A percentile compares a stretch with the other conserved stretches of the same genome.
Conservation (phyloP, 768 basidiomycete genomes). For the Mycena albidolilacea region DNA sequence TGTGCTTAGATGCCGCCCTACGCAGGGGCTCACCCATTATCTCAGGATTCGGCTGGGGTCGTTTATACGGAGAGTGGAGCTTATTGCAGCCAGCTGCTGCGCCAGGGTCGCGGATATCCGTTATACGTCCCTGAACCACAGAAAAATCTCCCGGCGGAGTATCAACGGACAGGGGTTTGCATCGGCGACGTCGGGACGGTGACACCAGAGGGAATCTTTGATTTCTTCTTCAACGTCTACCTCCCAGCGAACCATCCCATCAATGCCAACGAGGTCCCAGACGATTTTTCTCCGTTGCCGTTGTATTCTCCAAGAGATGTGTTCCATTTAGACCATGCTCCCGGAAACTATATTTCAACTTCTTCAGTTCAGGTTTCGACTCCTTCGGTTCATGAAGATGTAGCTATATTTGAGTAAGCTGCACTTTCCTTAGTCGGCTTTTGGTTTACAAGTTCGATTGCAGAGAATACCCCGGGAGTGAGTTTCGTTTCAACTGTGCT, state of each 20-base stretch:
- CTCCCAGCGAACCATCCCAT: constrained; percentile 17
- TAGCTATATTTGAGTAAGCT: background rate
- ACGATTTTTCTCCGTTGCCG: background rate
- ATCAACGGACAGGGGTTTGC: constrained; percentile 41
- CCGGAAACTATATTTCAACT: background rate
- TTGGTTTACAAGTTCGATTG: background rate
- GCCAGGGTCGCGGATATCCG: constrained; percentile 47
- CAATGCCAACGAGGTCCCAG: background rate
- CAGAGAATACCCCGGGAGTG: background rate
- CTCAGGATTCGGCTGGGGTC: background rate
- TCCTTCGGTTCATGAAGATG: background rate
- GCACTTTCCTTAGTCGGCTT: background rate
- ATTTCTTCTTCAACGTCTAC: constrained; percentile 53
- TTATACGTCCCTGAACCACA: constrained; percentile 49
- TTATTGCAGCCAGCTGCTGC: constrained; percentile 21
- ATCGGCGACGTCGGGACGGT: constrained; percentile 54
- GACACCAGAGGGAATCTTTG: constrained; percentile 48
- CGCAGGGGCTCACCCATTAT: background rate
- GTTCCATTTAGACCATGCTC: background rate
- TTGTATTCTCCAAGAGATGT: background rate
- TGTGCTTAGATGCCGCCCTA: background rate
- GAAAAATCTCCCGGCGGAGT: constrained; percentile 37
- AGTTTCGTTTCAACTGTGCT: background rate
- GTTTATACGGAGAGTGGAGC: constrained; percentile 12
- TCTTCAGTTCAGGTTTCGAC: background rate